Evolutionary conservation across 495 filamentous ascomycete genomes (phyloP), one percentile per base, ranked within the genome.

Genomic region (Annulohypoxylon moriforme): DNA sequence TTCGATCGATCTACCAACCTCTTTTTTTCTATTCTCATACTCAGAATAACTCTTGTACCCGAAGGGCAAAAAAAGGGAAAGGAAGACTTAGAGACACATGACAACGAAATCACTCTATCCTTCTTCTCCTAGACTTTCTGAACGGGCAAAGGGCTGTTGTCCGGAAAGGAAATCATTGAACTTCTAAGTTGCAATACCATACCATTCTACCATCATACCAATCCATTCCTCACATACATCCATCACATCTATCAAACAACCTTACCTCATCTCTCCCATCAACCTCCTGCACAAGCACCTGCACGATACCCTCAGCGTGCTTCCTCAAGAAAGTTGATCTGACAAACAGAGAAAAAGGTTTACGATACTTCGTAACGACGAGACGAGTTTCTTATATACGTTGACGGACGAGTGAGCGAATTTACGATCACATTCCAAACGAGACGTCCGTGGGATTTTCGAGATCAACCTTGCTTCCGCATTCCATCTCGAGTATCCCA

Each of bases 121-220:
- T 69, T 66, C 49, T 70, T 68, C 72, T 63, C 66, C 58, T 61
- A 44, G 61, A 60, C 27, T 69, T 66, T 69, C 60, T 47, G 34
- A 14, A 69, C 57, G 50, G 71, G 71, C 71, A 73, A 73, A 73
- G 70, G 60, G 65, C 64, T 68, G 64, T 65, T 73, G 65, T 67
- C 71, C 58, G 10, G 61, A 50, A 61, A 25, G 66, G 52, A 74
- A 69, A 16, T 46, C 22, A 40, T 60, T 76, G 76, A 76, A 76
- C 69, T 78, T 76, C 71, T 78, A 71, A 74, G 71, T 76, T 76
- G 44, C 70, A 74, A 73, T 61, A 63, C 68, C 65, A 29, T 33
- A 42, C 22, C 58, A 55, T 71, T n/a, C 18, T 44, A 44, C 40
- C 40, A 44, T 36, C 50, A 50, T 62, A 58, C 56, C 65, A 71